Evolutionary conservation across 768 basidiomycete genomes (phyloP), one percentile per base, ranked within the genome.

Genomic region (Hericium coralloides): DNA sequence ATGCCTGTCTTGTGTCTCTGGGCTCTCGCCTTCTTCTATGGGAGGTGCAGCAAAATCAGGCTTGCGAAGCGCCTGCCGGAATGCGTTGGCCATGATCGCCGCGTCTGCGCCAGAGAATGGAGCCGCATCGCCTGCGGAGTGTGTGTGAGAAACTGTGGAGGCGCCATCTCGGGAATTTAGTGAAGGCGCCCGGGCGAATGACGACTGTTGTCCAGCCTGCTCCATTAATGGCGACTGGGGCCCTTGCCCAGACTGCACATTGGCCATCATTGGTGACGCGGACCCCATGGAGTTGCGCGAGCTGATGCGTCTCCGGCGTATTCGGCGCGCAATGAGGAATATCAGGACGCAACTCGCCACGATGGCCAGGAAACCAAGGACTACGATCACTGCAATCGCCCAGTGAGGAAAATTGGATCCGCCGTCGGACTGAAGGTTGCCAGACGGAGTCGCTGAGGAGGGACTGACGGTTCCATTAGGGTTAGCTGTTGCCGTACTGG

Each of bases 31-130:
- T 66, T 91, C 90, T 64, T 89, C 87, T 14, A 84, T 78, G 3
- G 84, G 79, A 55, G 77, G 68, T 18, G 70, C 80, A n/a, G 85
- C 79, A 69, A 94, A 95, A 67, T 92, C 91, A 10, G 93, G 92
- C 68, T 92, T 92, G 68, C 92, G 79, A 66, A 95, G 74, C 61
- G 88, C 89, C 68, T 87, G 83, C 65, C 93, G 78, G 73, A 95
- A 95, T 6, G 93, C 93, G 73, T 92, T 86, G 41, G 92, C 92
- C 83, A 95, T 90, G 67, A 93, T 89, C 39, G 89, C 90, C 54
- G 93, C 93, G 70, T 95, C 92, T 20, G 87, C 85, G 18, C 82
- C 85, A 48, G 85, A 86, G 71, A 94, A 87, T 10, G 84, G 86
- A 12, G 81, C 88, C 45, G 81, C 74, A 55, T 85, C 84, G 54